Evolutionary conservation across 2,329 filamentous ascomycete species (phyloP).

Genomic region (Colletotrichum truncatum): DNA sequence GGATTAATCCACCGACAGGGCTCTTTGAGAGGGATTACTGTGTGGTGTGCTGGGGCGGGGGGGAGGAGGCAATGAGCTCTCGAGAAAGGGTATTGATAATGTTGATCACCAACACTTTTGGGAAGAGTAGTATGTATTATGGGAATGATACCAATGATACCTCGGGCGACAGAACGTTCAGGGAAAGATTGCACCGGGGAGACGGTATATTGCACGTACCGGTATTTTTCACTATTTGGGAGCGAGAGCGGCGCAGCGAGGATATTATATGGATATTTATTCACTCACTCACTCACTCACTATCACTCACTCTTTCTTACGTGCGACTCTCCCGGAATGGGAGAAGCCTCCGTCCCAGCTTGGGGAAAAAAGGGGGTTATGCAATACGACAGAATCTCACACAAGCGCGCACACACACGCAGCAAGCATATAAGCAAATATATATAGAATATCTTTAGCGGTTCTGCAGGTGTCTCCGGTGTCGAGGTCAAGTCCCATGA

Average conservation of each 20-base stretch:
- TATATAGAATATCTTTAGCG: constrained; percentile 17
- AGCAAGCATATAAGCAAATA: not conserved
- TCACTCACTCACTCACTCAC: not conserved
- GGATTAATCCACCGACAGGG: constrained; percentile 9
- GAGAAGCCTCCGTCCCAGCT: not conserved
- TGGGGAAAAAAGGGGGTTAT: not conserved
- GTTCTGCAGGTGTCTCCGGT: constrained; percentile 2
- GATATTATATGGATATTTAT: not conserved
- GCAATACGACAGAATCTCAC: not conserved
- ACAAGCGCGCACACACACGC: not conserved
- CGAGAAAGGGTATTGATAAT: constrained; percentile 18
- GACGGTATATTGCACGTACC: too few species aligned
- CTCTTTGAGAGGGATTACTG: not conserved
- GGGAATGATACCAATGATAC: not conserved
- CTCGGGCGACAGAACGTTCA: not conserved
- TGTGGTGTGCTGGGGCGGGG: not conserved
- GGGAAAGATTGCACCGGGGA: not conserved
- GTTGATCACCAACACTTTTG: constrained; percentile 17
- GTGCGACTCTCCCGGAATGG: not conserved
- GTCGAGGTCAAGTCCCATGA: not conserved
- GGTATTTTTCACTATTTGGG: too few species aligned
- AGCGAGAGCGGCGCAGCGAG: not conserved
- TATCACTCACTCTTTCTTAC: not conserved
- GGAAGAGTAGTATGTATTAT: constrained; percentile 3
- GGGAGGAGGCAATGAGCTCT: not conserved